A percentile compares a stretch with the other conserved stretches of the same genome.
phyloP scores from a whole-genome alignment of 768 basidiomycete genomes.

The Trametes punicea region DNA sequence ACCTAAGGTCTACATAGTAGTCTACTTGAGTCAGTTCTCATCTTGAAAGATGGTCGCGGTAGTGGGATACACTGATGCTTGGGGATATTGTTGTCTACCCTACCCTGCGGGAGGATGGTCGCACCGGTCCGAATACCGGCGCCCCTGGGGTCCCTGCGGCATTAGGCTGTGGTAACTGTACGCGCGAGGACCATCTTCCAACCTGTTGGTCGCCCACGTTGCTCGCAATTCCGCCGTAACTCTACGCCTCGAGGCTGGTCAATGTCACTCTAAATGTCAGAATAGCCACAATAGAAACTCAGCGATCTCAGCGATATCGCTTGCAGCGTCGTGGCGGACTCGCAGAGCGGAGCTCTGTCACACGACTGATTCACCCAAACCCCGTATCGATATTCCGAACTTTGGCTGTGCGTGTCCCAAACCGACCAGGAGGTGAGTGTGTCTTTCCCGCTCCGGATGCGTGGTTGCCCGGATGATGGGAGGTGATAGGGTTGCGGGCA shows the following conservation, averaged over 20 bases:
- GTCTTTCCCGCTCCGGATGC: slow-evolving; percentile 7
- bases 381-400: slow-evolving; percentile 14
- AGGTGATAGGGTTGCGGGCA: slow-evolving; percentile 4
- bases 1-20: no score
- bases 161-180: neutral
- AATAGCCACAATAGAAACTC: slow-evolving; percentile 1
- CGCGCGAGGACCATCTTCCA: neutral
- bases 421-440: slow-evolving; percentile 14
- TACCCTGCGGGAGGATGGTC: no score
- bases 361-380: neutral
- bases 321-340: slow-evolving; percentile 9
- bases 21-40: no score
- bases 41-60: no score
- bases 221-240: neutral
- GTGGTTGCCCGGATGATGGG: slow-evolving; percentile 11
- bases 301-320: slow-evolving; percentile 10
- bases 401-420: slow-evolving; percentile 13
- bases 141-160: slow-evolving; percentile 1
- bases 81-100: no score
- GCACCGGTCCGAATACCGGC: neutral
- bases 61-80: no score
- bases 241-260: slow-evolving; percentile 13
- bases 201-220: neutral
- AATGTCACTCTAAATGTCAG: neutral
- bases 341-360: slow-evolving; percentile 11